Base-by-base conservation (phyloP, 768 basidiomycete genomes). In the Lentinula lateritia region DNA sequence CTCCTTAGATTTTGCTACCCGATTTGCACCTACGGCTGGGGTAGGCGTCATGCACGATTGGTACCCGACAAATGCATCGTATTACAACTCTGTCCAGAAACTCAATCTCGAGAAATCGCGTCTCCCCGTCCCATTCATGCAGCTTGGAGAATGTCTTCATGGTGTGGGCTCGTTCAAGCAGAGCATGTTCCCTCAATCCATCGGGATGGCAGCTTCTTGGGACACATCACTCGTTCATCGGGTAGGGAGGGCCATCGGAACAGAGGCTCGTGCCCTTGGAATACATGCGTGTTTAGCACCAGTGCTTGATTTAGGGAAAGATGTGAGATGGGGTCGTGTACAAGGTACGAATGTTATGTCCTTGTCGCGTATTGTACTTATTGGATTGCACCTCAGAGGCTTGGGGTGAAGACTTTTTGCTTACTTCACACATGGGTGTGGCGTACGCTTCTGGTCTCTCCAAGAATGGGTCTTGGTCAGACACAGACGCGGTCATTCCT, bases 301-400 rank as follows among this genome's bases (percentile, higher is more conserved):
- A 4, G 69, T 70, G n/a, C 63, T 70, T 4, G 69, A 70, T 66
- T 50, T 70, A 9, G 69, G 66, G n/a, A 70, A 70, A 58, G 69
- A 70, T 9, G 65, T 66, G 16, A 62, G 69, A 34, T 70, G 69
- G 69, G 69, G 69, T 1, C 28, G 69, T 15, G 67, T 68, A 5
- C 69, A 70, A 57, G 67, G 67, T 66, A 36, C 4, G 28, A 20
- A 43, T 38, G 6, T 46, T 9, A 8, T 1, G 13, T 50, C 41
- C 13, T 50, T 20, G 41, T 28, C 16, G 12, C 3, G 8, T 5
- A 16, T 13, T 48, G 38, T 16, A 10, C 32, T 23, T 28, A 48
- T 52, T 28, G 43, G 18, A 3, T 28, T 28, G 4, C 36, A 6
- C 34, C 6, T 15, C 50, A 69, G 69, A 70, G 63, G 67, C 69